Conservation (phyloP, 805 yeast genomes). For the Yarrowia alimentaria region DNA sequence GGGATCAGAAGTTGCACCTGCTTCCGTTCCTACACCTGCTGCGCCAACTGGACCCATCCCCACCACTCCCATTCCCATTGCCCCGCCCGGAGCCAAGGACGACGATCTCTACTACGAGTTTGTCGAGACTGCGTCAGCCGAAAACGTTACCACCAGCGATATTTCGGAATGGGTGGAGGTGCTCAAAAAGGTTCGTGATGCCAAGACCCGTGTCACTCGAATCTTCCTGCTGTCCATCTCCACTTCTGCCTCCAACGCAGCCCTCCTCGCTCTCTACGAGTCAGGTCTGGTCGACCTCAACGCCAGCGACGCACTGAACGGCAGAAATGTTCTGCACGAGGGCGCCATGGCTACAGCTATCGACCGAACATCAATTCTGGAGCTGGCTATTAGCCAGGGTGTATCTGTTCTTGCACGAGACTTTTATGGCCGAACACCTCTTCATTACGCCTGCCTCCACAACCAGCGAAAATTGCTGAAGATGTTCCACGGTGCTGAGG, state of each 20-base stretch:
- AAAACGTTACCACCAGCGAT: conserved; percentile 39
- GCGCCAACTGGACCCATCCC: conserved; percentile 2
- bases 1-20: neutral
- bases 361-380: conserved; percentile 38
- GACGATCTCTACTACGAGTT: conserved; percentile 75
- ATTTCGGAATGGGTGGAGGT: conserved; percentile 49
- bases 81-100: conserved; percentile 13
- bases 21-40: neutral
- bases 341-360: conserved; percentile 38
- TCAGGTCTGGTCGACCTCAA: conserved; percentile 57
- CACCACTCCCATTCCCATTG: too few relatives aligned
- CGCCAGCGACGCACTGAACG: conserved; percentile 67
- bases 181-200: conserved; percentile 43
- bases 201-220: conserved; percentile 56
- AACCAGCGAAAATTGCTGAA: conserved; percentile 48
- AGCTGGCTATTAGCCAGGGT: conserved; percentile 37
- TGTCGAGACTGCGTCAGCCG: conserved; percentile 41
- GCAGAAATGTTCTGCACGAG: conserved; percentile 76
- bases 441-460: conserved; percentile 76
- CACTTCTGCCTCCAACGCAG: conserved; percentile 62
- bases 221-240: conserved; percentile 69
- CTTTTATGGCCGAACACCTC: conserved; percentile 66
- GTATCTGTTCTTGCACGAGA: conserved; percentile 39
- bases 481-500: conserved; percentile 42
- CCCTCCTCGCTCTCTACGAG: conserved; percentile 50